These are phyloP conservation scores for Actinomortierella wolfii DNA, from an alignment of 371 early-diverging fungal species.

Conservation along the genomic window DNA sequence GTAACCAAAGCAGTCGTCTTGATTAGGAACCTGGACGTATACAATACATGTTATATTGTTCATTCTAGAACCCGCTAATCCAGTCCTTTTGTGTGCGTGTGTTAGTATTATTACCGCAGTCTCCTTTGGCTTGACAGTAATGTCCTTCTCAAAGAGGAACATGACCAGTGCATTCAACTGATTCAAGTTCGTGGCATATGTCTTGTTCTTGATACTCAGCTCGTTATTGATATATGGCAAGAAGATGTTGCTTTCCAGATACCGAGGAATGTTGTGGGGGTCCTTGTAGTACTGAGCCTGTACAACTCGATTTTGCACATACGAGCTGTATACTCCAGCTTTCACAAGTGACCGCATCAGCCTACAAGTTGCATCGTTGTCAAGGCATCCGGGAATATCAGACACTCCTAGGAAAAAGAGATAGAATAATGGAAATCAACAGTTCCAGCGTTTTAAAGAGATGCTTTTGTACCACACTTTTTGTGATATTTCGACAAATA, in stretches of 20 bases:
- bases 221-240: slow-evolving; percentile 91
- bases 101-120: slow-evolving; percentile 61
- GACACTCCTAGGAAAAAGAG: slow-evolving; percentile 62
- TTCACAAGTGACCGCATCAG: slow-evolving; percentile 71
- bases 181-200: slow-evolving; percentile 60
- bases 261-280: slow-evolving; percentile 63
- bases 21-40: slow-evolving; percentile 3
- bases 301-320: slow-evolving; percentile 79
- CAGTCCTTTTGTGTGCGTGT: too few species aligned
- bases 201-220: slow-evolving; percentile 48
- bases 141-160: slow-evolving; percentile 78
- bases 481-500: neutral
- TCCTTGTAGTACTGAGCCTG: slow-evolving; percentile 94
- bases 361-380: slow-evolving; percentile 59
- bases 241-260: slow-evolving; percentile 77
- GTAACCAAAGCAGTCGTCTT: slow-evolving; percentile 9
- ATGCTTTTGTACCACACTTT: neutral
- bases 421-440: neutral
- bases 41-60: too few species aligned
- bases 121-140: slow-evolving; percentile 77
- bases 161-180: slow-evolving; percentile 75
- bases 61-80: too few species aligned
- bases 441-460: neutral
- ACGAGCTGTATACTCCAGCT: slow-evolving; percentile 78
- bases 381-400: slow-evolving; percentile 81